Base-by-base conservation (phyloP, 768 basidiomycete species). In the Trametes meyenii region DNA sequence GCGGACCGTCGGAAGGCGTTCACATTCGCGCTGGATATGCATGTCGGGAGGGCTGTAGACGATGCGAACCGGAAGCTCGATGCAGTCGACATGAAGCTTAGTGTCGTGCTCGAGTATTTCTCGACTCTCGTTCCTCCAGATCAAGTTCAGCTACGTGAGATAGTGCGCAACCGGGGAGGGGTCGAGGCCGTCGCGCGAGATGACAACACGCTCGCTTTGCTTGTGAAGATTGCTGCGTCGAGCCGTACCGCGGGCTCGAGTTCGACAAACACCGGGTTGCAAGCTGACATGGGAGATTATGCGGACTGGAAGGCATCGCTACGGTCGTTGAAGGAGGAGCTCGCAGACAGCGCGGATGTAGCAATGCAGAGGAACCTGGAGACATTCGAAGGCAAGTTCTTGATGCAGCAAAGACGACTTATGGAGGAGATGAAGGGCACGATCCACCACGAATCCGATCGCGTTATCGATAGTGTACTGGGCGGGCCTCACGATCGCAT, bases 401-500 rank as follows among this genome's bases (percentile, higher is more conserved):
- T 75, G 16, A 74, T 81, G 50, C 80, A 80, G 64, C 74, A 74
- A 48, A 74, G 75, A 55, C 78, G 77, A 57, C 65, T 76, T 16
- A 44, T 64, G 46, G 69, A 74, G n/a, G 73, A 74, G 57, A 57
- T 75, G 43, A 48, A 68, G 8, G 58, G 64, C 8, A 62, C 72
- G 6, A 66, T 77, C 2, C 65, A 64, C 26, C 67, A 75, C 72
- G 69, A 73, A 66, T 49, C 72, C 17, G 71, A 79, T 33, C 73
- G 76, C 36, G 74, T 83, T 33, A 78, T 83, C 43, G 69, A 62
- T 5, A 73, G 73, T 1, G 61, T 82, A 0, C 58, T 71, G 1
- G 71, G 77, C 5, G 82, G 81, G 0, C 74, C 80, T 12, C 81
- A 83, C 58, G 79, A 80, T 46, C 69, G 73, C 29, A 79, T 83